phyloP scores from a whole-genome alignment of 441 rosid species.

The Lagerstroemia fauriei region DNA sequence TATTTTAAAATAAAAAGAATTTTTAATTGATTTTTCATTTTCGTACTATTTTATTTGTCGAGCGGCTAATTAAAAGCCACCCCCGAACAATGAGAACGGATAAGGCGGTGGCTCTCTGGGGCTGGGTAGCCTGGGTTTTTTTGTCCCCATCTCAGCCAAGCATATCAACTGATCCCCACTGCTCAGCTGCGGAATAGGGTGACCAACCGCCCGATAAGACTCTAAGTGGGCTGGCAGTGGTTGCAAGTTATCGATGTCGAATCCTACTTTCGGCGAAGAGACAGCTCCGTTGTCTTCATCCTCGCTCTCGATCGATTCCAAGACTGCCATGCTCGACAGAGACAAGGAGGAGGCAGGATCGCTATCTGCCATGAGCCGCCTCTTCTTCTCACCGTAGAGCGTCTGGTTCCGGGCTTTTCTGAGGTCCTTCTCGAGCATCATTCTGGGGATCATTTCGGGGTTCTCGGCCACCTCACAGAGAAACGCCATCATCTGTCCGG shows the following conservation, averaged over 20 bases:
- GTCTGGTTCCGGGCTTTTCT: slow-evolving; percentile 21
- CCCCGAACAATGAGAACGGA: slow-evolving; percentile 81
- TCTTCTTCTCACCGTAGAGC: slow-evolving; percentile 44
- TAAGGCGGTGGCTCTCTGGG: slow-evolving; percentile 55
- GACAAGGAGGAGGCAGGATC: slow-evolving; percentile 34
- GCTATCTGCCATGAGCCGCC: slow-evolving; percentile 44
- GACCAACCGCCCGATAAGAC: slow-evolving; percentile 32
- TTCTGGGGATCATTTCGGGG: slow-evolving; percentile 70
- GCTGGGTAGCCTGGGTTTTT: slow-evolving; percentile 28
- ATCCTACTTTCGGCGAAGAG: slow-evolving; percentile 41
- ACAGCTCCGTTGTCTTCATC: slow-evolving; percentile 46
- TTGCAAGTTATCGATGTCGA: slow-evolving; percentile 33
- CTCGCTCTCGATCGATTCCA: slow-evolving; percentile 51
- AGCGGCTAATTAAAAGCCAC: slow-evolving; percentile 53
- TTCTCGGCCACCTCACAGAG: slow-evolving; percentile 69
- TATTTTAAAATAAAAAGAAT: too few species aligned
- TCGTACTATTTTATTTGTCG: too few species aligned
- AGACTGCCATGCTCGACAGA: slow-evolving; percentile 39
- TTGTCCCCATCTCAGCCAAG: slow-evolving; percentile 43
- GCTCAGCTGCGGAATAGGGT: slow-evolving; percentile 3
- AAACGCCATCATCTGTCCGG: slow-evolving; percentile 81
- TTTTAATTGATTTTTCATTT: too few species aligned
- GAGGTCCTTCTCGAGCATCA: slow-evolving; percentile 54
- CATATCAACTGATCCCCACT: slow-evolving; percentile 35
- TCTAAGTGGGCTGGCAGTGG: slow-evolving; percentile 34